Conservation (phyloP, 495 filamentous ascomycete species). For the Penicillium turbatum region DNA sequence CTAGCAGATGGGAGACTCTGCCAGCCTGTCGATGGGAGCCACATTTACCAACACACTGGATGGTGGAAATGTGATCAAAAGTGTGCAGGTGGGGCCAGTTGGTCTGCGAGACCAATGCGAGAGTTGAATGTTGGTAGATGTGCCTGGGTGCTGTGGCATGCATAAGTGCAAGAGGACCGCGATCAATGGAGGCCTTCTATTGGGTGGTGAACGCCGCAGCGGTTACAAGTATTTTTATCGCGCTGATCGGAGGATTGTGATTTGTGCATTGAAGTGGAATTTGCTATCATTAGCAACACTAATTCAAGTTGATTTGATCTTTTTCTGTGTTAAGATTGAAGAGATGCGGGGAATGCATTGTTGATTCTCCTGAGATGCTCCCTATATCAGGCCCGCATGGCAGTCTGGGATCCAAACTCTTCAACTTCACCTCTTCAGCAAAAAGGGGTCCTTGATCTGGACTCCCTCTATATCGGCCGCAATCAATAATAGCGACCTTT, state of each 20-base stretch:
- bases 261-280: constrained; percentile 7
- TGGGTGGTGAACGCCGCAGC: constrained; percentile 28
- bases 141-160: constrained; percentile 24
- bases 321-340: constrained; percentile 15
- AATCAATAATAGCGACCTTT: not conserved
- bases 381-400: constrained; percentile 18
- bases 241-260: constrained; percentile 8
- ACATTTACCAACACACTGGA: constrained; percentile 6
- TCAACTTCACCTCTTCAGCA: constrained; percentile 1
- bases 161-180: constrained; percentile 13
- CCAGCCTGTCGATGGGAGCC: constrained; percentile 12
- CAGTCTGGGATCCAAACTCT: not conserved
- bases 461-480: not conserved
- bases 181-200: constrained; percentile 8
- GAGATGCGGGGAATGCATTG: constrained; percentile 20
- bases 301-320: constrained; percentile 12
- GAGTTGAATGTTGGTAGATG: not conserved
- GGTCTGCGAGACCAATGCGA: not conserved
- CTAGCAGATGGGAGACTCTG: not conserved
- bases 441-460: not conserved
- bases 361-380: not conserved
- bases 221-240: constrained; percentile 32
- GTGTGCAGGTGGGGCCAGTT: constrained; percentile 1
- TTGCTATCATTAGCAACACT: constrained; percentile 29
- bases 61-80: constrained; percentile 10